Evolutionary conservation across 371 early-diverging fungal genomes (phyloP), one percentile per base, ranked within the genome.

Genomic region (Mucor racemosus): DNA sequence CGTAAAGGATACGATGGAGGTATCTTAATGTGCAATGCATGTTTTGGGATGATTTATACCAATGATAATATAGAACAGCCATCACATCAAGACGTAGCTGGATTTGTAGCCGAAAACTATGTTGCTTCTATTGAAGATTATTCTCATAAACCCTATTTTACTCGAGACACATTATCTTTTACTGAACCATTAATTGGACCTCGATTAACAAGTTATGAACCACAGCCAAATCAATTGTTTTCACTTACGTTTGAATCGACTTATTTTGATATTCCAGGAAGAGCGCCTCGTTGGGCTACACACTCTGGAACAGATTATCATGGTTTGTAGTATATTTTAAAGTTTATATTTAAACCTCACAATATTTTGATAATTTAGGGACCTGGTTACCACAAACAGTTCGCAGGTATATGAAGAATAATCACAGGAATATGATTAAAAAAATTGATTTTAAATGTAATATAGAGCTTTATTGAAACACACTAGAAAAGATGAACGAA

Each of bases 321-420:
- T 72, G 95, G 90, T 76, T 74, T 26, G 38, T 35, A 14, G 5
- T 33, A 35, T 9, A 55, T 44, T 44, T 11, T 38, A 3, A 38
- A 3, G 53, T 53, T 10, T 31, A 14, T 21, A 5, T 35, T 33
- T 10, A 14, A 55, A n/a, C 15, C 21, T 5, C 11, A 35, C 31
- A 55, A 54, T n/a, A n/a, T 53, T 55, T 31, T 7, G 3, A 35
- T 35, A 3, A 3, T 48, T 38, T 65, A 84, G 85, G 94, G n/a
- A 95, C 96, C 0, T 96, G 97, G 97, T 82, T 96, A 14, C 96
- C 97, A 5, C 97, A 96, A 70, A 91, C 94, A 3, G 95, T 94
- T 19, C 85, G 96, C 50, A 85, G 90, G 90, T 88, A 78, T 61
- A 54, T 39, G 9, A 17, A 44, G 1, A 21, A 19, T 21, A 0